Percentiles rank a stretch among this genome's conserved stretches.
phyloP scores from a whole-genome alignment of 148 eudicot genomes.

The Suaeda aralocaspica region DNA sequence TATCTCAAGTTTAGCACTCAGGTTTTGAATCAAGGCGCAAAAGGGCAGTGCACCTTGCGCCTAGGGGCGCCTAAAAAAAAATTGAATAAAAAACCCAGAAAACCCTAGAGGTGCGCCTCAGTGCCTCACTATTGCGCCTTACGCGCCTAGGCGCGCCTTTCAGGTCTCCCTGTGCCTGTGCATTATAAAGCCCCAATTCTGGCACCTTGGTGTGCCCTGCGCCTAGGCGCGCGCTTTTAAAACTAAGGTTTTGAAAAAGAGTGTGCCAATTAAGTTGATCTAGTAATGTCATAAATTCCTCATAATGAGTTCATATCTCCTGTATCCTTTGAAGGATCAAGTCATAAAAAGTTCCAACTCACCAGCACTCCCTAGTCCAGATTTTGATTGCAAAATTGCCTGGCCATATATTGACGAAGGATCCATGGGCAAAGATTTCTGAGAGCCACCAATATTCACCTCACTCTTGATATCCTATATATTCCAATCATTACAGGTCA shows the following conservation, averaged over 20 bases:
- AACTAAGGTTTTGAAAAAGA: too few species aligned
- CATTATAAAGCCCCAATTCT: too few species aligned
- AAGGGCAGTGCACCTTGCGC: too few species aligned
- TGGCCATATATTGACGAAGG: constrained; percentile 95
- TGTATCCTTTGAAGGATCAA: neutral
- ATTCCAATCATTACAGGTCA: constrained; percentile 1
- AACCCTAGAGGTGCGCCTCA: too few species aligned
- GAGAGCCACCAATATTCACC: constrained; percentile 63
- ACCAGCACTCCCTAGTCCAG: constrained; percentile 91
- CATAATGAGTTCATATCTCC: neutral
- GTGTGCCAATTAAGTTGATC: neutral
- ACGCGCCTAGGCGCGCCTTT: too few species aligned
- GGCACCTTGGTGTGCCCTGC: too few species aligned
- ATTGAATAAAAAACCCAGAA: too few species aligned
- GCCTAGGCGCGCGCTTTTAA: too few species aligned
- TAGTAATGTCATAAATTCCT: neutral
- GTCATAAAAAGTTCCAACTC: neutral
- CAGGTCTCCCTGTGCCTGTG: too few species aligned
- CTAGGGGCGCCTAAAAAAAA: too few species aligned
- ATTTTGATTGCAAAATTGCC: constrained; percentile 86
- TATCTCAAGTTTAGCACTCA: neutral
- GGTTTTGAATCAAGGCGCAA: too few species aligned
- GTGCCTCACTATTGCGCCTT: too few species aligned
- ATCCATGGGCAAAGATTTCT: constrained; percentile 84
- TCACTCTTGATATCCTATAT: constrained; percentile 78